phyloP scores from a whole-genome alignment of 108 stramenopile species.

The Hondaea fermentalgiana region DNA sequence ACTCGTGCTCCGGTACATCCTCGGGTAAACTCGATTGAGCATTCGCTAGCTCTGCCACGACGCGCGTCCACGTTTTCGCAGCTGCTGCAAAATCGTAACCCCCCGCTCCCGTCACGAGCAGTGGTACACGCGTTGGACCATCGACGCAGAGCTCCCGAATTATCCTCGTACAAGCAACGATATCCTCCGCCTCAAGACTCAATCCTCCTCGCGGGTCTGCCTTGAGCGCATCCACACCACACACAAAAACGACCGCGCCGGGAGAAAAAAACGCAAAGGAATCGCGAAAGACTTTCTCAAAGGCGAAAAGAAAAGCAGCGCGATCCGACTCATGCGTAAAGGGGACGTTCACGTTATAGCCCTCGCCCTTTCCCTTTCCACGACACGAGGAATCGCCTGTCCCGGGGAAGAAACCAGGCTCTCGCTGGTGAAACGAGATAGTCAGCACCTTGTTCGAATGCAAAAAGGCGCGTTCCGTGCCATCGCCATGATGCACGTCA shows the following conservation, averaged over 20 bases:
- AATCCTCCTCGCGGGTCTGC: neutral
- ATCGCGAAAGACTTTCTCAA: neutral
- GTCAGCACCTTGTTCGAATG: neutral
- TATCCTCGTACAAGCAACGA: neutral
- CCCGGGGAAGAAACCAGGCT: conserved; percentile 1
- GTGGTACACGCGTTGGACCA: neutral
- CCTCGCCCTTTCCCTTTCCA: neutral
- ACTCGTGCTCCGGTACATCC: neutral
- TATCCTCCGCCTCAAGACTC: neutral
- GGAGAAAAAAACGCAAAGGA: neutral
- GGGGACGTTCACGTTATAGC: neutral
- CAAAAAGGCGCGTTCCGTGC: conserved; percentile 8
- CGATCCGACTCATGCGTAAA: neutral
- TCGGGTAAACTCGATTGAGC: neutral
- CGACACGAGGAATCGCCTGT: neutral
- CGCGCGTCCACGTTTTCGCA: conserved; percentile 5
- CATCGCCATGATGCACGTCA: conserved; percentile 25
- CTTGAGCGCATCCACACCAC: neutral
- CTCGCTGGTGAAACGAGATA: neutral
- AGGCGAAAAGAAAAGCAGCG: neutral
- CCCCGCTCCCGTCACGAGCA: neutral
- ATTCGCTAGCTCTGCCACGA: neutral
- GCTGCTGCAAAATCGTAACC: neutral
- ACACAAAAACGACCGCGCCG: neutral
- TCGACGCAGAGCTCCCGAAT: neutral